phyloP scores from a whole-genome alignment of 495 filamentous ascomycete genomes.

The Hypoxylon intermedium region DNA sequence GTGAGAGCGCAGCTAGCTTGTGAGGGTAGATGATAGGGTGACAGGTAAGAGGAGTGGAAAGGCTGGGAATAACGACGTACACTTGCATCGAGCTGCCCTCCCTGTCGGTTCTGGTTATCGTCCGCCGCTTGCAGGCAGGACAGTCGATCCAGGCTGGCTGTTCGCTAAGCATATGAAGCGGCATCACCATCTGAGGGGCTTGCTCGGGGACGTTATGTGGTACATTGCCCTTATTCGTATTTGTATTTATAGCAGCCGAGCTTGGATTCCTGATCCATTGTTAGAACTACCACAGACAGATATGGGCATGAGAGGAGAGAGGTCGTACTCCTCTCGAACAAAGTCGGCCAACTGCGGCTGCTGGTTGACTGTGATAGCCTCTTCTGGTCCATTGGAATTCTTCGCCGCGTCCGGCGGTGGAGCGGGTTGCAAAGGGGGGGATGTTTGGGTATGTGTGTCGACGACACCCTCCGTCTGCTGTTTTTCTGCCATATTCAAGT shows the following conservation, averaged over 20 bases:
- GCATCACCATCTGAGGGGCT: slow-evolving; percentile 34
- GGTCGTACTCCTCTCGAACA: slow-evolving; percentile 18
- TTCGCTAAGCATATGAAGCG: slow-evolving; percentile 35
- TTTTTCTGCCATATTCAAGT: too few species aligned
- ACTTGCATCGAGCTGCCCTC: slow-evolving; percentile 43
- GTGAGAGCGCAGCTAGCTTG: not conserved
- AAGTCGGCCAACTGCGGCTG: not conserved
- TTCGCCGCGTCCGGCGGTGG: too few species aligned
- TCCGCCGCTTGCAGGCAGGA: slow-evolving; percentile 40
- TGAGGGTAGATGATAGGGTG: too few species aligned
- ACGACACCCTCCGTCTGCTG: too few species aligned
- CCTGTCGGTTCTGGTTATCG: slow-evolving; percentile 21
- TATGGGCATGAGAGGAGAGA: not conserved
- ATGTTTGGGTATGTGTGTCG: too few species aligned
- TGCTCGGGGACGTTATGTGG: slow-evolving; percentile 3
- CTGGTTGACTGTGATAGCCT: not conserved
- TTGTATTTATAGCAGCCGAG: not conserved
- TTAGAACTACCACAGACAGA: not conserved
- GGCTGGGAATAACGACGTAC: slow-evolving; percentile 19
- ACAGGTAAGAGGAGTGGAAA: not conserved
- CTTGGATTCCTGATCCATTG: not conserved
- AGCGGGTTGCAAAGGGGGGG: too few species aligned
- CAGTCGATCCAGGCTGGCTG: slow-evolving; percentile 42
- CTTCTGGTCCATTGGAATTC: not conserved
- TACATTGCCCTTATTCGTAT: not conserved